phyloP scores from a whole-genome alignment of 169 alveolate species.

The Plasmodium ovale region DNA sequence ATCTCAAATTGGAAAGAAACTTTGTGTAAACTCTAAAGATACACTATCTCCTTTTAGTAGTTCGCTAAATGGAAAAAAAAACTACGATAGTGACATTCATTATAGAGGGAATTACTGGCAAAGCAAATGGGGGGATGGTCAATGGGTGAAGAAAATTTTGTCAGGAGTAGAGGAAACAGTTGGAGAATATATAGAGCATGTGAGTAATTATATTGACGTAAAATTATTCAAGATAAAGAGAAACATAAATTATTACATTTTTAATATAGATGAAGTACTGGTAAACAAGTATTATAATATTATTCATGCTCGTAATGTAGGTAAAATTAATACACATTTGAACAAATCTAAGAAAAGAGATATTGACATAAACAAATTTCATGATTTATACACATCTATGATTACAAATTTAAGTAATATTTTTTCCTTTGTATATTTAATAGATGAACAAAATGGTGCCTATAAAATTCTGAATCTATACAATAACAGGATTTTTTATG shows the following conservation, averaged over 20 bases:
- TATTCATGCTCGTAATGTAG: slow-evolving; percentile 34
- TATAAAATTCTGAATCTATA: slow-evolving; percentile 24
- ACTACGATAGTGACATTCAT: too few species aligned
- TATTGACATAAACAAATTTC: slow-evolving; percentile 14
- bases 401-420: slow-evolving; percentile 30
- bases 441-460: slow-evolving; percentile 4
- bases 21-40: too few species aligned
- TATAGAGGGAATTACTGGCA: too few species aligned
- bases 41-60: too few species aligned
- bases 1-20: too few species aligned
- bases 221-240: slow-evolving; percentile 22
- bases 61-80: too few species aligned
- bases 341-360: slow-evolving; percentile 15
- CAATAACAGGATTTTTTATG: slow-evolving; percentile 9
- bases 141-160: neutral
- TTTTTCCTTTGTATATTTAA: slow-evolving; percentile 20
- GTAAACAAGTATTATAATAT: slow-evolving; percentile 20
- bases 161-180: neutral
- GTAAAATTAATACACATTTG: slow-evolving; percentile 17
- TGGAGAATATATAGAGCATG: neutral
- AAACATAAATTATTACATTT: slow-evolving; percentile 27
- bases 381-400: slow-evolving; percentile 35
- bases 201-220: neutral
- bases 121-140: neutral
- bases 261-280: slow-evolving; percentile 33